These are phyloP conservation scores for Parmelia sp. DNA, from an alignment of 495 filamentous ascomycete genomes.

Conservation along the genomic window DNA sequence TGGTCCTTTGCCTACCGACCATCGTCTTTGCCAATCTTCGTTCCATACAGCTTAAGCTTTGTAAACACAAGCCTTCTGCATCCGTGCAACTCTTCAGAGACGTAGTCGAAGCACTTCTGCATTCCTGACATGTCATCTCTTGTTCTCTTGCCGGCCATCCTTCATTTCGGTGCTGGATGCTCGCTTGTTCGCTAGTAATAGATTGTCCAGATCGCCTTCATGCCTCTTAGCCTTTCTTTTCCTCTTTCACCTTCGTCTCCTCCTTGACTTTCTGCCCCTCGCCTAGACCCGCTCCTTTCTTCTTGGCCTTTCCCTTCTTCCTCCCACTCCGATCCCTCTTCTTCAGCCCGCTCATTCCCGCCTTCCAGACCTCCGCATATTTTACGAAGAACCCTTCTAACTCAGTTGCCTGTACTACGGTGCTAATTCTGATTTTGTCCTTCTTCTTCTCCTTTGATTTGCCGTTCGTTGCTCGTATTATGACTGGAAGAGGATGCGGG, in stretches of 20 bases:
- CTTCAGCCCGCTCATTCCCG: conserved; percentile 83
- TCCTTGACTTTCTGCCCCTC: conserved; percentile 12
- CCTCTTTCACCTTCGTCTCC: conserved; percentile 2
- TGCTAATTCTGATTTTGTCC: conserved; percentile 76
- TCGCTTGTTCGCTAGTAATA: background rate
- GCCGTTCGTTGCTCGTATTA: conserved; percentile 81
- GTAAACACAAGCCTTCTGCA: background rate
- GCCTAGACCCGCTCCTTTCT: conserved; percentile 51
- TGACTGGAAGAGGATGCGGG: conserved; percentile 55
- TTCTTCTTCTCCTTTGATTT: conserved; percentile 47
- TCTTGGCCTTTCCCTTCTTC: conserved; percentile 74
- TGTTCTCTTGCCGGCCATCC: background rate
- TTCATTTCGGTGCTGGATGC: background rate
- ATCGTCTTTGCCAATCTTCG: background rate
- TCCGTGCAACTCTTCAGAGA: background rate
- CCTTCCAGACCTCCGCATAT: conserved; percentile 91
- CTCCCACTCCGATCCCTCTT: conserved; percentile 80
- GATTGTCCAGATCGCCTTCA: background rate
- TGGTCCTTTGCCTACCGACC: background rate
- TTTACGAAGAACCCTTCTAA: conserved; percentile 73
- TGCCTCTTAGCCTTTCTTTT: background rate
- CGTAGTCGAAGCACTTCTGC: background rate
- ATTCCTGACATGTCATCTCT: background rate
- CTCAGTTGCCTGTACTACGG: conserved; percentile 66
- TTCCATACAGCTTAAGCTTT: background rate